phyloP scores from a whole-genome alignment of 257 asterid genomes.

The Solanum peruvianum region DNA sequence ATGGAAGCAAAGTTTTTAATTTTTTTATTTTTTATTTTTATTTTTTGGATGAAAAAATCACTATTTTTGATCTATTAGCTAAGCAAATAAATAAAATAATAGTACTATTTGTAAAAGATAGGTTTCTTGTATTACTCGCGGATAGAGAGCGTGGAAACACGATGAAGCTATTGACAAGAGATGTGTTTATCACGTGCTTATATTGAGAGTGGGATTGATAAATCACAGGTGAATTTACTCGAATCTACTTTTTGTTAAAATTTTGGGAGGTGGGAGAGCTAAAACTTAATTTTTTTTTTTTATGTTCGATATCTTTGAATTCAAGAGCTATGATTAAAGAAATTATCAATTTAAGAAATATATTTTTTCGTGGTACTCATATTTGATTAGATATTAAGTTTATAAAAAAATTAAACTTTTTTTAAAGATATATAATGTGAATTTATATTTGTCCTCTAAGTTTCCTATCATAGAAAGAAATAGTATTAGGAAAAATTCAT shows the following conservation, averaged over 20 bases:
- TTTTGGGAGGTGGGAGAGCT: background rate
- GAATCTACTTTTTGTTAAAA: background rate
- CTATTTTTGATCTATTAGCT: background rate
- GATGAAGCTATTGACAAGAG: background rate
- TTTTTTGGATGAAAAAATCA: background rate
- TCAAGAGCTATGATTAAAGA: no score
- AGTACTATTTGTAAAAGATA: background rate
- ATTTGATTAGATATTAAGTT: background rate
- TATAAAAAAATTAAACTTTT: background rate
- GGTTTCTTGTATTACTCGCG: background rate
- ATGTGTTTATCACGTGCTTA: background rate
- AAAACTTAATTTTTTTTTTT: rapidly evolving
- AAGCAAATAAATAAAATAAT: background rate
- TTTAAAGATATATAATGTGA: background rate
- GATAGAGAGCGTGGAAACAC: background rate
- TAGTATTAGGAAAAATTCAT: background rate
- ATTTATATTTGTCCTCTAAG: background rate
- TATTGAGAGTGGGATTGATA: background rate
- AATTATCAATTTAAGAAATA: background rate
- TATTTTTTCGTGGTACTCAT: background rate
- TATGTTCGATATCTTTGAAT: background rate
- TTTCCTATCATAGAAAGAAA: background rate
- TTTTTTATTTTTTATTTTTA: no score
- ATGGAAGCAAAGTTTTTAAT: background rate
- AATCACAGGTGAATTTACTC: background rate